These are phyloP conservation scores for Xylaria sp. DNA, from an alignment of 2,329 filamentous ascomycete species.

Conservation along the genomic window DNA sequence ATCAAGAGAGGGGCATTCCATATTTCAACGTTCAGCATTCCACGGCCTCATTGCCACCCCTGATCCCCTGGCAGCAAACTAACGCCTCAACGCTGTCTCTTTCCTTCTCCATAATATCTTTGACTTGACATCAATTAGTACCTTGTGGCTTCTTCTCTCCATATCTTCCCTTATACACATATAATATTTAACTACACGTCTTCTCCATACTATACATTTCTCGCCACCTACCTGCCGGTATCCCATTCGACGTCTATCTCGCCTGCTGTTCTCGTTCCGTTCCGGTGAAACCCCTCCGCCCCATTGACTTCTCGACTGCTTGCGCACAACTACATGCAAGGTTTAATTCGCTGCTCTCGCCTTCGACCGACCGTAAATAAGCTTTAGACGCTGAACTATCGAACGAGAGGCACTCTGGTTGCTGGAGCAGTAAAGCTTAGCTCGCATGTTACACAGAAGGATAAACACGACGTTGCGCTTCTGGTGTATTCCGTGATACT, in stretches of 20 bases:
- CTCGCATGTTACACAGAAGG: constrained; percentile 26
- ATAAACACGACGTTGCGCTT: constrained; percentile 22
- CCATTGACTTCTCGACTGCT: background rate
- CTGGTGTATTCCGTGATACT: constrained; percentile 25
- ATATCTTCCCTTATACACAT: constrained; percentile 2
- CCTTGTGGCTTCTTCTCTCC: constrained; percentile 5
- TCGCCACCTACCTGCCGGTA: background rate
- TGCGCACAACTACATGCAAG: background rate
- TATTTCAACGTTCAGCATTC: constrained; percentile 28
- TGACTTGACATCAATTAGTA: constrained; percentile 7
- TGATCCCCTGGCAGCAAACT: constrained; percentile 24
- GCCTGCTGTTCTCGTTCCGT: background rate
- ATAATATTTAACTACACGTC: constrained; percentile 3
- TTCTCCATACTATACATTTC: constrained; percentile 12
- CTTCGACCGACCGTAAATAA: constrained; percentile 3
- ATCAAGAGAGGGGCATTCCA: constrained; percentile 38
- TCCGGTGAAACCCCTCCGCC: constrained; percentile 7
- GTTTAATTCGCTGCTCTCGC: background rate
- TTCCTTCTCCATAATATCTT: constrained; percentile 24
- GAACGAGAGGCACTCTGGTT: constrained; percentile 1
- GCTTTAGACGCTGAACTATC: constrained; percentile 8
- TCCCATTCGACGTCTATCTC: background rate
- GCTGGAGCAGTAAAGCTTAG: background rate
- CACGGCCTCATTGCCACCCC: constrained; percentile 30
- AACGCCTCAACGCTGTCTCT: constrained; percentile 22